A percentile compares a stretch with the other conserved stretches of the same genome.
These are phyloP conservation scores for Candida namnaoensis DNA, from an alignment of 805 yeast genomes.

Conservation along the genomic window DNA sequence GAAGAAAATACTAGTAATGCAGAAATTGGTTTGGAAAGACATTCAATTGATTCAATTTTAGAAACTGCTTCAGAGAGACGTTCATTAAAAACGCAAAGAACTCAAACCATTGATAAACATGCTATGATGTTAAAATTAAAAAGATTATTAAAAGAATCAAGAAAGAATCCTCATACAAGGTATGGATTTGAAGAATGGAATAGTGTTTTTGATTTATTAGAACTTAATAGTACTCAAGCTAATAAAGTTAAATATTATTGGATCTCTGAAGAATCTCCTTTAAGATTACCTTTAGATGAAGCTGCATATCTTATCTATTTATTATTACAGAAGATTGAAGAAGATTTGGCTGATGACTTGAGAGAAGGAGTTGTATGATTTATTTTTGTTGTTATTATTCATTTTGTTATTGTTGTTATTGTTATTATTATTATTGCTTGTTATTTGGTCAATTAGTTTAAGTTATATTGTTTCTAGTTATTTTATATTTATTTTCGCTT, in stretches of 20 bases:
- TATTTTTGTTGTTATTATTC: too few species aligned
- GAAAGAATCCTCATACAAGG: constrained; percentile 17
- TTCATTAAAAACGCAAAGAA: neutral
- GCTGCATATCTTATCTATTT: constrained; percentile 49
- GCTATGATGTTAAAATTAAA: constrained; percentile 1
- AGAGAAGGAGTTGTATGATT: too few species aligned
- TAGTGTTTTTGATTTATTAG: constrained; percentile 24
- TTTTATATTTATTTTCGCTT: too few species aligned
- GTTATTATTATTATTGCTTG: too few species aligned
- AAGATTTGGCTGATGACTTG: too few species aligned
- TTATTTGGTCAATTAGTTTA: too few species aligned
- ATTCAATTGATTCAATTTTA: too few species aligned
- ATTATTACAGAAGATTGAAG: constrained; percentile 18
- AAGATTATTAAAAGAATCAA: constrained; percentile 7
- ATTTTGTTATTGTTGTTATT: too few species aligned
- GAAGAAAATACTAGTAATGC: neutral
- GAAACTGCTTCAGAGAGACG: too few species aligned
- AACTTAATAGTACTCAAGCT: constrained; percentile 11
- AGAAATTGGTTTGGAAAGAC: too few species aligned
- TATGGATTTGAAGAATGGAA: constrained; percentile 49
- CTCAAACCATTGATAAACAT: constrained; percentile 17
- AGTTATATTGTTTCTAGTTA: too few species aligned
- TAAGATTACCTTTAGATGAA: constrained; percentile 61
- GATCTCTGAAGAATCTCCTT: constrained; percentile 61
- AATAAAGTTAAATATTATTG: constrained; percentile 35